phyloP scores from a whole-genome alignment of 2,329 filamentous ascomycete genomes.

The Calonectria montana region DNA sequence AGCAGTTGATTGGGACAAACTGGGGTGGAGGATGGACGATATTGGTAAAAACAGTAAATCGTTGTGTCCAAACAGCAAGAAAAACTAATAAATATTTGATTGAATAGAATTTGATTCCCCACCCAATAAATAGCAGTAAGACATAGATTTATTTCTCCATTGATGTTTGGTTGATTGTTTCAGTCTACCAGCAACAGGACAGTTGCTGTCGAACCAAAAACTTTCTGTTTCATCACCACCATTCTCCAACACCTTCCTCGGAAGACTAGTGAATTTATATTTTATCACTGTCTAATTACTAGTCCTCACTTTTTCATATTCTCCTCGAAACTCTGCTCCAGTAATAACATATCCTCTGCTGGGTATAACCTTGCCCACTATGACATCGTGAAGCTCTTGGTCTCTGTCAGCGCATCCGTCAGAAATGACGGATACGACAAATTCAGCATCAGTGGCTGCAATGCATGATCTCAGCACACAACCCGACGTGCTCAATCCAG shows the following conservation, averaged over 20 bases:
- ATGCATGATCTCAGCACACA: conserved; percentile 16
- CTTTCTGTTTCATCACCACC: neutral
- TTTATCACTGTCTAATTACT: neutral
- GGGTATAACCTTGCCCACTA: neutral
- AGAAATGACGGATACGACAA: conserved; percentile 17
- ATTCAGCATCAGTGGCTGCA: conserved; percentile 20
- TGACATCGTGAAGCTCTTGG: conserved; percentile 1
- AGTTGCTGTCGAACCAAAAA: too few relatives aligned
- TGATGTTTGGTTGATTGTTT: too few relatives aligned
- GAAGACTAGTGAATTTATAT: neutral
- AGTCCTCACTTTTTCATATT: neutral
- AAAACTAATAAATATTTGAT: too few relatives aligned
- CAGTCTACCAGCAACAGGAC: too few relatives aligned
- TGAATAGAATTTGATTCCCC: too few relatives aligned
- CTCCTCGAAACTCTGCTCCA: conserved; percentile 2
- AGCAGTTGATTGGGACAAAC: too few relatives aligned
- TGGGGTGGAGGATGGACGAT: too few relatives aligned
- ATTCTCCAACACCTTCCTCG: neutral
- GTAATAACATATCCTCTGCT: neutral
- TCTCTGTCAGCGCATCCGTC: conserved; percentile 18
- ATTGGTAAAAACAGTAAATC: too few relatives aligned
- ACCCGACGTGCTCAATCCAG: conserved; percentile 21
- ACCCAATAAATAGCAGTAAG: too few relatives aligned
- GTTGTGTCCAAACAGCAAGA: too few relatives aligned
- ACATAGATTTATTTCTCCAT: too few relatives aligned